Conservation (phyloP, 2,329 filamentous ascomycete species). For the Teratosphaeria gauchensis region DNA sequence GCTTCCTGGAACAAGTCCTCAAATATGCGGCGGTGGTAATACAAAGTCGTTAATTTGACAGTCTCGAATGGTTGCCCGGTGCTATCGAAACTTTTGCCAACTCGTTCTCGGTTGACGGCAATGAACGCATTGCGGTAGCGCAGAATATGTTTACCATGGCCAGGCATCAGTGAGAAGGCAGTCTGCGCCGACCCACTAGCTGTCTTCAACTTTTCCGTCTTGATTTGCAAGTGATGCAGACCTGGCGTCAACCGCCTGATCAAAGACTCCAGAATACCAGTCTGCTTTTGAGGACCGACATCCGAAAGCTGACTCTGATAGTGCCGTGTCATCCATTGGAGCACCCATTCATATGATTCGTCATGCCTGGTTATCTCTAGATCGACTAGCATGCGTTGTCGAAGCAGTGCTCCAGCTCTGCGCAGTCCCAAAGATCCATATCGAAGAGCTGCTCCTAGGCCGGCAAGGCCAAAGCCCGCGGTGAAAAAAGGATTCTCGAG, state of each 20-base stretch:
- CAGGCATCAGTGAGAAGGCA: slow-evolving; percentile 80
- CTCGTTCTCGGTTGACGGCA: slow-evolving; percentile 71
- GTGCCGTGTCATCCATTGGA: slow-evolving; percentile 78
- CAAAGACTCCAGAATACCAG: slow-evolving; percentile 42
- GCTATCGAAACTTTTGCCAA: slow-evolving; percentile 67
- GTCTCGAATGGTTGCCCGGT: slow-evolving; percentile 92
- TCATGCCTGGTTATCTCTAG: slow-evolving; percentile 94
- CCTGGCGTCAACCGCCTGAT: slow-evolving; percentile 49
- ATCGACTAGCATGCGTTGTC: slow-evolving; percentile 81
- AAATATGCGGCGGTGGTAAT: slow-evolving; percentile 80
- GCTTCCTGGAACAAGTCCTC: slow-evolving; percentile 84
- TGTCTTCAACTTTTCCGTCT: slow-evolving; percentile 51
- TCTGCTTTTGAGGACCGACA: slow-evolving; percentile 16
- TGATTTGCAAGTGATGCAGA: slow-evolving; percentile 55
- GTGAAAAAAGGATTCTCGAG: slow-evolving; percentile 46
- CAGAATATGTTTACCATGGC: slow-evolving; percentile 79
- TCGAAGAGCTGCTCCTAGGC: slow-evolving; percentile 70
- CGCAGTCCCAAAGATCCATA: slow-evolving; percentile 71
- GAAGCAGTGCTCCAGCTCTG: slow-evolving; percentile 61
- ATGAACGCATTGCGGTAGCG: slow-evolving; percentile 83
- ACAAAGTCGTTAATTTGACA: slow-evolving; percentile 82
- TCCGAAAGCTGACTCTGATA: slow-evolving; percentile 32
- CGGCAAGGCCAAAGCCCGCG: slow-evolving; percentile 75
- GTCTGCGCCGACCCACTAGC: slow-evolving; percentile 60
- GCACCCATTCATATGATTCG: slow-evolving; percentile 84